Evolutionary conservation across 768 basidiomycete species (phyloP).

Genomic region (Rhodotorula babjevae): DNA sequence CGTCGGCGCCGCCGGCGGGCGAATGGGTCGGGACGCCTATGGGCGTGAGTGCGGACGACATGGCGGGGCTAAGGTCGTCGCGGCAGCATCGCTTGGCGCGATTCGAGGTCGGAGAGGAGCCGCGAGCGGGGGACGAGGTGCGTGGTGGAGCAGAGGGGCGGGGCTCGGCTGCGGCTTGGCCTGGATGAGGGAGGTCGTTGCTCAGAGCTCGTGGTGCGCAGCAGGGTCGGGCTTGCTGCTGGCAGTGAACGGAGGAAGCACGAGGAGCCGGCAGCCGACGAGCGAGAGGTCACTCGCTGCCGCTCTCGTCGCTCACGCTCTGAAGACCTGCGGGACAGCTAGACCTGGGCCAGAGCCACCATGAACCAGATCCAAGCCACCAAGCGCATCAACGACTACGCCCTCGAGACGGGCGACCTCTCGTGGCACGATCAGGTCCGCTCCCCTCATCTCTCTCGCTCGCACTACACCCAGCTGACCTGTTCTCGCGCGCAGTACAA

Average conservation of each 20-base stretch:
- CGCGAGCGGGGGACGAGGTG: neutral
- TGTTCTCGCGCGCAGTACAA: constrained; percentile 27
- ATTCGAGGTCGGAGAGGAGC: neutral
- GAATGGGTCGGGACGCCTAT: neutral
- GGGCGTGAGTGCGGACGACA: neutral
- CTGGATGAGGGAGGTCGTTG: no score
- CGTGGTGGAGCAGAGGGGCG: neutral
- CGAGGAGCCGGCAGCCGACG: no score
- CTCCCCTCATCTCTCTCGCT: constrained; percentile 11
- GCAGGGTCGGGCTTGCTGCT: no score
- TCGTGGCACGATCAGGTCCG: constrained; percentile 86
- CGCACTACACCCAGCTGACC: neutral
- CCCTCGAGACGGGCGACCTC: constrained; percentile 69
- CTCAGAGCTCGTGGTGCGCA: no score
- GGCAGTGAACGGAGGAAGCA: no score
- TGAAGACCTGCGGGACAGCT: no score
- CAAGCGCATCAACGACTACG: constrained; percentile 82
- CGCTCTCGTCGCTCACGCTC: no score
- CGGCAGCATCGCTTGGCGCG: neutral
- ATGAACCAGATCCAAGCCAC: constrained; percentile 66
- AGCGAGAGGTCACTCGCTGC: no score
- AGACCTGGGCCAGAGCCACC: no score
- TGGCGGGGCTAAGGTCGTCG: neutral
- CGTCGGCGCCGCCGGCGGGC: neutral
- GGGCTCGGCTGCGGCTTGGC: neutral